Conservation (phyloP, 2,329 filamentous ascomycete species). For the Ophiobolus disseminans region DNA sequence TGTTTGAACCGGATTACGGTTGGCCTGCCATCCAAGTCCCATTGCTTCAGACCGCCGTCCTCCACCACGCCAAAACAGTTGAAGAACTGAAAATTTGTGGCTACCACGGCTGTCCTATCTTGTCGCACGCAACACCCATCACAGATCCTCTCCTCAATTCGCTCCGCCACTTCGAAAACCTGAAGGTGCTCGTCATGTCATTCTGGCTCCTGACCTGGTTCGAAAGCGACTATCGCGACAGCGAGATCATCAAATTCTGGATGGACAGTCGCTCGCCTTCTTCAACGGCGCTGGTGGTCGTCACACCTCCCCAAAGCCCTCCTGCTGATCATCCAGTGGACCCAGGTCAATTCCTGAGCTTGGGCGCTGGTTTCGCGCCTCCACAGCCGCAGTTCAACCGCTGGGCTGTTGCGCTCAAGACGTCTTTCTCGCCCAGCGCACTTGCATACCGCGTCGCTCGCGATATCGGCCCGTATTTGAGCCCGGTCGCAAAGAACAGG, state of each 20-base stretch:
- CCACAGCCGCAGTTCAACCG: slow-evolving; percentile 44
- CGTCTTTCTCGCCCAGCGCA: slow-evolving; percentile 49
- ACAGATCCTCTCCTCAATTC: slow-evolving; percentile 48
- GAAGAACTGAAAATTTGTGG: slow-evolving; percentile 58
- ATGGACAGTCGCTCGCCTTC: slow-evolving; percentile 48
- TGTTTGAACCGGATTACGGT: slow-evolving; percentile 49
- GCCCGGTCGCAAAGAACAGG: slow-evolving; percentile 49
- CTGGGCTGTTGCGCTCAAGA: slow-evolving; percentile 53
- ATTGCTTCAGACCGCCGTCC: slow-evolving; percentile 52
- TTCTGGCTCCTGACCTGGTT: slow-evolving; percentile 53
- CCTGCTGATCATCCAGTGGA: slow-evolving; percentile 29
- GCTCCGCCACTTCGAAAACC: slow-evolving; percentile 52
- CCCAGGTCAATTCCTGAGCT: slow-evolving; percentile 36
- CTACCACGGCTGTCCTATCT: slow-evolving; percentile 53
- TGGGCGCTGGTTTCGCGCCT: slow-evolving; percentile 16
- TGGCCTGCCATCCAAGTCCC: slow-evolving; percentile 48
- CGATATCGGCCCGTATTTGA: slow-evolving; percentile 52
- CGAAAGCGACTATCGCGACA: slow-evolving; percentile 49
- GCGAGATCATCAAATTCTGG: slow-evolving; percentile 56
- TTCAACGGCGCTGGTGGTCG: slow-evolving; percentile 49
- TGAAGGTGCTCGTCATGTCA: slow-evolving; percentile 51
- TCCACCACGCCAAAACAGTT: slow-evolving; percentile 50
- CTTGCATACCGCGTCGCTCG: slow-evolving; percentile 51
- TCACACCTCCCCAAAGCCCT: slow-evolving; percentile 39
- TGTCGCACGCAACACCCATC: slow-evolving; percentile 49